These are phyloP conservation scores for Candida mattraensis DNA, from an alignment of 805 yeast species.

Conservation along the genomic window DNA sequence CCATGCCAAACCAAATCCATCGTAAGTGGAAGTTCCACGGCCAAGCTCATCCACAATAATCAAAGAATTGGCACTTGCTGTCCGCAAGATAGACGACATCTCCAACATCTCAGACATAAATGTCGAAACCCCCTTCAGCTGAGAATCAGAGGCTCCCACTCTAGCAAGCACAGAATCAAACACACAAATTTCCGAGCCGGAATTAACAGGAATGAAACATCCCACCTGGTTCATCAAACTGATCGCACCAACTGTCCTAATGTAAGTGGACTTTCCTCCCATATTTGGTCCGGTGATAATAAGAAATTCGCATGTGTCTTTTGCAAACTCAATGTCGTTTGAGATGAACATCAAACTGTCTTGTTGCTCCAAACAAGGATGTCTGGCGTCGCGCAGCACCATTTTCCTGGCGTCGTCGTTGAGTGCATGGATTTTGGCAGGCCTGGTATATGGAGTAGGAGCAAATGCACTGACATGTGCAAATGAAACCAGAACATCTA, in stretches of 20 bases:
- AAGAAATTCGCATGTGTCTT: constrained; percentile 61
- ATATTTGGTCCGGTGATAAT: constrained; percentile 95
- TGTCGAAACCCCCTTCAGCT: constrained; percentile 93
- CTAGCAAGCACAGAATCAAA: constrained; percentile 93
- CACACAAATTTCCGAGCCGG: constrained; percentile 72
- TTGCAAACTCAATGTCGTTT: constrained; percentile 74
- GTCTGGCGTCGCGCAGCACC: constrained; percentile 74
- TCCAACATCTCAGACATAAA: constrained; percentile 97
- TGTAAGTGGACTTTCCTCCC: constrained; percentile 97
- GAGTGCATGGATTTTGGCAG: constrained; percentile 53
- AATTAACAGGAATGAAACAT: constrained; percentile 76
- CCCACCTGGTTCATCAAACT: constrained; percentile 89
- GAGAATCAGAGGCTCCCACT: constrained; percentile 99
- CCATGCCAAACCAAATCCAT: constrained; percentile 98
- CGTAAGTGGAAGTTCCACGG: constrained; percentile 91
- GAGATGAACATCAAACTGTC: constrained; percentile 89
- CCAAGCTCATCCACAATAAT: constrained; percentile 94
- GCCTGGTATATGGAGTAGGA: constrained; percentile 77
- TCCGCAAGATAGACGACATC: constrained; percentile 80
- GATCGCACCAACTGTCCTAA: constrained; percentile 85
- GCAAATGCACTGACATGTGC: constrained; percentile 84
- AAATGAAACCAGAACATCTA: constrained; percentile 84
- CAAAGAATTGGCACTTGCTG: constrained; percentile 75
- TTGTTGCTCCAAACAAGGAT: constrained; percentile 92
- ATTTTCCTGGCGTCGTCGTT: constrained; percentile 50